phyloP scores from a whole-genome alignment of 164 flowering plant species.

The Brasenia schreberi region DNA sequence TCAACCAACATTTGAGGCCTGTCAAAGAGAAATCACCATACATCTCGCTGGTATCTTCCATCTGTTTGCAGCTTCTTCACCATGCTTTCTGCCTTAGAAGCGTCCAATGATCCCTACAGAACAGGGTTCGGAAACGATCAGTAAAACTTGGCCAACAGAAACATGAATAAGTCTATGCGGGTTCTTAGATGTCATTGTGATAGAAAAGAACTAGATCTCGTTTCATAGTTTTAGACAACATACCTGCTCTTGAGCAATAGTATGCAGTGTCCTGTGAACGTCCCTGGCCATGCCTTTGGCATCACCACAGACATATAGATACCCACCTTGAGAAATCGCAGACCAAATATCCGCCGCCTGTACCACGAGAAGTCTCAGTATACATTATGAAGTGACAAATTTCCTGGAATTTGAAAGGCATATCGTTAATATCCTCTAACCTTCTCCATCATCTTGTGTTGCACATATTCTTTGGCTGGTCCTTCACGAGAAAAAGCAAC shows the following conservation, averaged over 20 bases:
- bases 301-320: slow-evolving; percentile 94
- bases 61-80: slow-evolving; percentile 86
- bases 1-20: background rate
- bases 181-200: too few species aligned
- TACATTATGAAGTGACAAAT: background rate
- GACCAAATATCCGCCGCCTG: slow-evolving; percentile 86
- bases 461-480: slow-evolving; percentile 84
- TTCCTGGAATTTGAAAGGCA: background rate
- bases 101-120: slow-evolving; percentile 72
- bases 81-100: slow-evolving; percentile 68
- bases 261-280: slow-evolving; percentile 86
- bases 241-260: slow-evolving; percentile 96
- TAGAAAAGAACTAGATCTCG: too few species aligned
- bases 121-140: background rate
- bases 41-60: slow-evolving; percentile 90
- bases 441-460: slow-evolving; percentile 88
- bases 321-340: slow-evolving; percentile 69
- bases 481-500: slow-evolving; percentile 95
- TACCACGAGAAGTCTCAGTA: background rate
- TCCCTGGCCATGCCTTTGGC: slow-evolving; percentile 99
- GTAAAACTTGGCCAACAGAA: background rate
- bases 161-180: background rate
- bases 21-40: slow-evolving; percentile 41
- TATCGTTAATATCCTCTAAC: slow-evolving; percentile 15
- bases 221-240: slow-evolving; percentile 1